Evolutionary conservation across 805 yeast genomes (phyloP).

Genomic region (Danielia oregonensis): DNA sequence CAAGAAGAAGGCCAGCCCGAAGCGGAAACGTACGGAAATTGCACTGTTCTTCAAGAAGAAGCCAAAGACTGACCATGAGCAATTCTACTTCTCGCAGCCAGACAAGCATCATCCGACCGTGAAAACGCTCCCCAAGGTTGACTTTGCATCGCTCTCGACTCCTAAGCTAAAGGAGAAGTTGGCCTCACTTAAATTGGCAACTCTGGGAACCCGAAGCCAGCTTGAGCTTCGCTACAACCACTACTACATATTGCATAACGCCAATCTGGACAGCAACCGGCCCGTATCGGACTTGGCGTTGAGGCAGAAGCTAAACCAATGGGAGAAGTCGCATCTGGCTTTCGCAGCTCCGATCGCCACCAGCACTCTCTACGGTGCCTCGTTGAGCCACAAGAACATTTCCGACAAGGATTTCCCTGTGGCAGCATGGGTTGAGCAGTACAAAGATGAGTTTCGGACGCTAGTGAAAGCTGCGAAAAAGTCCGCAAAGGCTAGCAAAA

Average conservation of each 20-base stretch:
- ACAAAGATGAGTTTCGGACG: conserved; percentile 36
- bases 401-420: conserved; percentile 47
- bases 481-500: conserved; percentile 5
- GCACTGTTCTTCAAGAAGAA: conserved; percentile 28
- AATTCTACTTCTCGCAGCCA: conserved; percentile 30
- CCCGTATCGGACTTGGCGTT: conserved; percentile 60
- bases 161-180: conserved; percentile 62
- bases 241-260: conserved; percentile 72
- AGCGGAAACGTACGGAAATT: conserved; percentile 19
- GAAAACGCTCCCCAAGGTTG: conserved; percentile 57
- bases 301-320: conserved; percentile 52
- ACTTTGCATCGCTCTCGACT: conserved; percentile 55
- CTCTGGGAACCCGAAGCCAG: conserved; percentile 58
- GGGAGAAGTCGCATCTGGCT: conserved; percentile 55
- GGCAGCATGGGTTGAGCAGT: conserved; percentile 39
- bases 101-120: conserved; percentile 24
- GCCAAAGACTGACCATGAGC: conserved; percentile 17
- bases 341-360: conserved; percentile 13
- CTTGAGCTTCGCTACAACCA: conserved; percentile 73
- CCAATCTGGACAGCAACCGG: conserved; percentile 68
- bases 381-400: conserved; percentile 27
- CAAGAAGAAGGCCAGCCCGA: conserved; percentile 11
- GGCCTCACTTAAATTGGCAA: conserved; percentile 49
- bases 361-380: conserved; percentile 18
- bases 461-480: conserved; percentile 34